phyloP scores from a whole-genome alignment of 495 filamentous ascomycete species.

The Neurospora sp. region DNA sequence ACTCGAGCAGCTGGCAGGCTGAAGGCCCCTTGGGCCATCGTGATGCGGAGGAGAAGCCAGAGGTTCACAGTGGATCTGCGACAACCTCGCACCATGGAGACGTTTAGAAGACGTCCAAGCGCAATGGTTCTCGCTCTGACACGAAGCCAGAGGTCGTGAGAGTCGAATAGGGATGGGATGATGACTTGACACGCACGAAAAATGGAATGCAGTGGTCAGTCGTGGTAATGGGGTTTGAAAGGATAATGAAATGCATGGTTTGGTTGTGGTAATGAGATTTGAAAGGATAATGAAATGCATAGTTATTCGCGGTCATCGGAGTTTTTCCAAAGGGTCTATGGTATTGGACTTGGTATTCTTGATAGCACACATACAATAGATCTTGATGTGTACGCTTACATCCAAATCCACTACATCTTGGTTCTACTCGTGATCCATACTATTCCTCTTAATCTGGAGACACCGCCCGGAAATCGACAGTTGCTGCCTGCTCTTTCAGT shows the following conservation, averaged over 20 bases:
- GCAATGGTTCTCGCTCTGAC: background rate
- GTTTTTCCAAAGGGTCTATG: background rate
- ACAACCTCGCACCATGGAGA: background rate
- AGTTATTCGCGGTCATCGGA: background rate
- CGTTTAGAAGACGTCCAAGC: background rate
- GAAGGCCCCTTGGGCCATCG: background rate
- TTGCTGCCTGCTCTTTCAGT: background rate
- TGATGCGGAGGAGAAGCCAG: background rate
- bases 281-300: background rate
- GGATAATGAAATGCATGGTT: background rate
- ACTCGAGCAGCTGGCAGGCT: constrained; percentile 43
- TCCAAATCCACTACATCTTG: background rate
- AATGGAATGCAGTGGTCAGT: background rate
- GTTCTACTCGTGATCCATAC: background rate
- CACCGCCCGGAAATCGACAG: background rate
- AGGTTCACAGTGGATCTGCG: background rate
- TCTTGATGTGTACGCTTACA: background rate
- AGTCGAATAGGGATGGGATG: background rate
- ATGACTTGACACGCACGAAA: background rate
- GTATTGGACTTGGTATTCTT: background rate
- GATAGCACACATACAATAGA: background rate
- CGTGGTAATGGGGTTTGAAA: background rate
- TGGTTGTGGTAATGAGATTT: background rate
- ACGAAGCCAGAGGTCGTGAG: background rate
- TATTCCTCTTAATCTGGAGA: background rate